Conservation (phyloP, 108 stramenopile genomes). For the Skeletonema menzelii region DNA sequence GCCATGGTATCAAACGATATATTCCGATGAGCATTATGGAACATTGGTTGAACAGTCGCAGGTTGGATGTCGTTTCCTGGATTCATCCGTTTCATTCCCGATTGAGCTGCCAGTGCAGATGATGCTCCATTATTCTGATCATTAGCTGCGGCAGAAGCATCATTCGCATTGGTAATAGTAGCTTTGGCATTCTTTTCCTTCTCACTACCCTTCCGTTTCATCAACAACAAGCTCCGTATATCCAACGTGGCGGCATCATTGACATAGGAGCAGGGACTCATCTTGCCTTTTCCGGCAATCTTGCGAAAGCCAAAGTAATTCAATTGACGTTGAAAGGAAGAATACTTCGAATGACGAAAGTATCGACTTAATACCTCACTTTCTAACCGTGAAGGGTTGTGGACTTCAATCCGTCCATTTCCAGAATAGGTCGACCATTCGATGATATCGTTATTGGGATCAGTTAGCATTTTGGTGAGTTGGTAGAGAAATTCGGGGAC, state of each 20-base stretch:
- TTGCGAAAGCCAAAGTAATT: slow-evolving; percentile 94
- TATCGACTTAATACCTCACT: slow-evolving; percentile 77
- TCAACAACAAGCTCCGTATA: slow-evolving; percentile 79
- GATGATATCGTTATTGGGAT: slow-evolving; percentile 81
- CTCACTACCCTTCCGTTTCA: slow-evolving; percentile 52
- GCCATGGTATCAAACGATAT: slow-evolving; percentile 12
- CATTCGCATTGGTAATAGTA: background rate
- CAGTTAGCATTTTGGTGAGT: slow-evolving; percentile 92
- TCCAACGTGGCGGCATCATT: slow-evolving; percentile 83
- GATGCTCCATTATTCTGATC: background rate
- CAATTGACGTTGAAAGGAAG: slow-evolving; percentile 86
- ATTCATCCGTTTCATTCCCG: background rate
- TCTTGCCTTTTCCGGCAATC: slow-evolving; percentile 92
- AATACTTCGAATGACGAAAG: slow-evolving; percentile 90
- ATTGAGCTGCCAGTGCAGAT: background rate
- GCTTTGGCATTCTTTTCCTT: slow-evolving; percentile 7
- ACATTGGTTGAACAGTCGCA: background rate
- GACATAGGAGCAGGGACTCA: slow-evolving; percentile 91
- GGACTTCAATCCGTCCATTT: slow-evolving; percentile 70
- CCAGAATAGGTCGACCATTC: slow-evolving; percentile 70
- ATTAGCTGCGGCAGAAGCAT: background rate
- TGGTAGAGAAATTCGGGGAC: slow-evolving; percentile 89
- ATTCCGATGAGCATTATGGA: background rate
- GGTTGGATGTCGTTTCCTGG: slow-evolving; percentile 1
- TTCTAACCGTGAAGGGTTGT: slow-evolving; percentile 80